phyloP scores from a whole-genome alignment of 768 basidiomycete species.

The Naematelia encephala region DNA sequence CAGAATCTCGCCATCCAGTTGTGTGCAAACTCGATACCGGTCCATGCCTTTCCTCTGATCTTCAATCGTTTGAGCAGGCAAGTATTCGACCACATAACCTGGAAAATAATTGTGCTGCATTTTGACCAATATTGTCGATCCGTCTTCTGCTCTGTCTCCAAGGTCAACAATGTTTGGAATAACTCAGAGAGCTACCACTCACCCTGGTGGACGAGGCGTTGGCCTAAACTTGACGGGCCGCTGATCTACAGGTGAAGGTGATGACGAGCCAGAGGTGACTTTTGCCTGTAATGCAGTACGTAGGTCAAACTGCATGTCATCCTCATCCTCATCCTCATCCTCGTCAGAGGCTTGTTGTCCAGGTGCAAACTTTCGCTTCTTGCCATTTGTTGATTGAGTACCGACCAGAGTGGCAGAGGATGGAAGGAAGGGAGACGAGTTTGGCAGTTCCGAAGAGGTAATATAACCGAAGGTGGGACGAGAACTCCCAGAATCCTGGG shows the following conservation, averaged over 20 bases:
- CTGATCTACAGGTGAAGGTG: not conserved
- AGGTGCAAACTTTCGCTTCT: not conserved
- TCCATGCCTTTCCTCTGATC: constrained; percentile 9
- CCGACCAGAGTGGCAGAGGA: not conserved
- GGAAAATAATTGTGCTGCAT: constrained; percentile 9
- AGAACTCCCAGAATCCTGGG: not conserved
- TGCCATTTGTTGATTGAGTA: not conserved
- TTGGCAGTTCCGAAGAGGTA: not conserved
- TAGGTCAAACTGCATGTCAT: not conserved
- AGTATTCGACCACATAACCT: constrained; percentile 10
- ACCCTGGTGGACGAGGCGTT: constrained; percentile 5
- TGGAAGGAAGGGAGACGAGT: not conserved
- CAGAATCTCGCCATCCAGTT: not conserved
- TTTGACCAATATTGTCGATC: constrained; percentile 7
- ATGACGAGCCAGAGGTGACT: not conserved
- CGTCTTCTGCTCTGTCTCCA: constrained; percentile 3
- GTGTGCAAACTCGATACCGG: constrained; percentile 1
- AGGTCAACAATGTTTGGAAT: too few relatives aligned
- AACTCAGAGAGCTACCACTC: not conserved
- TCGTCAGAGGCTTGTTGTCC: not conserved
- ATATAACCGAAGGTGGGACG: not conserved
- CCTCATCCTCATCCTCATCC: constrained; percentile 5
- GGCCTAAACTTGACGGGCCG: not conserved
- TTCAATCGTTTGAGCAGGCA: constrained; percentile 6
- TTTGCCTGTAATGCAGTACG: not conserved